These are phyloP conservation scores for Arthroderma uncinatum DNA, from an alignment of 2,329 filamentous ascomycete species.

Conservation along the genomic window DNA sequence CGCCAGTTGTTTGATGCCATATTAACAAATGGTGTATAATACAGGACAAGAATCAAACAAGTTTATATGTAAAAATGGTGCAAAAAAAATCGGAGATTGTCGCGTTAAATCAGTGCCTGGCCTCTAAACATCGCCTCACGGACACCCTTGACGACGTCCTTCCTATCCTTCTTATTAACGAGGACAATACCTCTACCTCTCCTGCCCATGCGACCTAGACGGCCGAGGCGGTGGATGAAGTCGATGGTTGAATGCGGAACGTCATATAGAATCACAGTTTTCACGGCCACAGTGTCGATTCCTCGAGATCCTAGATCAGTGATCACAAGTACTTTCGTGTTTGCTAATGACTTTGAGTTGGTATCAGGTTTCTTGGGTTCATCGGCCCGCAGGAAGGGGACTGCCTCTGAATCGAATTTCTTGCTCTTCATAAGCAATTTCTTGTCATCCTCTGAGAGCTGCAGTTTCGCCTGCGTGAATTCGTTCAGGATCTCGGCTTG, in stretches of 20 bases:
- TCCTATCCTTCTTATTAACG: conserved; percentile 77
- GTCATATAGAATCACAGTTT: conserved; percentile 87
- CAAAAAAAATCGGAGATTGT: background rate
- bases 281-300: conserved; percentile 84
- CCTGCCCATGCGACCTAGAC: conserved; percentile 84
- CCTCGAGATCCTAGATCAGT: conserved; percentile 87
- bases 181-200: conserved; percentile 82
- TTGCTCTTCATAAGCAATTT: conserved; percentile 12
- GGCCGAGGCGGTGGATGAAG: conserved; percentile 89
- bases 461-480: conserved; percentile 48
- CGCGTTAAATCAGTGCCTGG: conserved; percentile 56
- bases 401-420: conserved; percentile 10
- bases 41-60: background rate
- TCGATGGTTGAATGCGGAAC: conserved; percentile 97
- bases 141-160: conserved; percentile 84
- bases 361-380: conserved; percentile 2
- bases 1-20: background rate
- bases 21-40: background rate
- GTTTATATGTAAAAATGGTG: background rate
- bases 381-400: conserved; percentile 14
- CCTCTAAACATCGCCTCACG: conserved; percentile 79
- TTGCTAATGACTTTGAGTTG: conserved; percentile 29
- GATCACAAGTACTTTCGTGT: conserved; percentile 84
- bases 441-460: conserved; percentile 23
- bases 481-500: conserved; percentile 64